phyloP scores from a whole-genome alignment of 2,329 filamentous ascomycete species.

The Ceratocystis huliohia region DNA sequence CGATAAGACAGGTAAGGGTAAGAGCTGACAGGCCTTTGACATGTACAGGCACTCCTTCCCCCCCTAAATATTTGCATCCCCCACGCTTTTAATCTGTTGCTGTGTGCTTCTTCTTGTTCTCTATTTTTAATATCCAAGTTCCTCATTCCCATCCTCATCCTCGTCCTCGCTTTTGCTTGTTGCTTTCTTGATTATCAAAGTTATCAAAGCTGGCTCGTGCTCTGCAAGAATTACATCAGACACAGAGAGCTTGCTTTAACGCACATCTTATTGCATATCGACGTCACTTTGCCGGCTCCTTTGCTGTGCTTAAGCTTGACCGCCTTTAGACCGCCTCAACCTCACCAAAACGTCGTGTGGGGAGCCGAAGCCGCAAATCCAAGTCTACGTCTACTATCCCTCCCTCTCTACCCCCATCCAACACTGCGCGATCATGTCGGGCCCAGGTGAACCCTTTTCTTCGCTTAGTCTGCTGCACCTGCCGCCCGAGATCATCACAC shows the following conservation, averaged over 20 bases:
- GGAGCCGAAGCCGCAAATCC: not conserved
- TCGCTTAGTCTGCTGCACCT: not conserved
- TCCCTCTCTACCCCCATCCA: not conserved
- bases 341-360: not conserved
- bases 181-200: too few relatives aligned
- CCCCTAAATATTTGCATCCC: too few relatives aligned
- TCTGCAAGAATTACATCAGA: not conserved
- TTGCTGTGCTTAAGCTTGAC: not conserved
- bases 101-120: too few relatives aligned
- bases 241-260: not conserved
- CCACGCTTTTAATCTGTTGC: too few relatives aligned
- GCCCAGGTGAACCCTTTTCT: not conserved
- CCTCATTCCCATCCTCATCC: too few relatives aligned
- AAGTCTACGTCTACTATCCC: not conserved
- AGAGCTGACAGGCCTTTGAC: too few relatives aligned
- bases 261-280: constrained; percentile 4
- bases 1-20: too few relatives aligned
- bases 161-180: too few relatives aligned
- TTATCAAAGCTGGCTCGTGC: not conserved
- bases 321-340: not conserved
- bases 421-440: not conserved
- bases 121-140: too few relatives aligned
- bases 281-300: not conserved
- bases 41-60: too few relatives aligned
- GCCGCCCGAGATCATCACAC: constrained; percentile 12